Evolutionary conservation across 192 early-diverging fungal species (phyloP).

Genomic region (Backusella tuberculispora): DNA sequence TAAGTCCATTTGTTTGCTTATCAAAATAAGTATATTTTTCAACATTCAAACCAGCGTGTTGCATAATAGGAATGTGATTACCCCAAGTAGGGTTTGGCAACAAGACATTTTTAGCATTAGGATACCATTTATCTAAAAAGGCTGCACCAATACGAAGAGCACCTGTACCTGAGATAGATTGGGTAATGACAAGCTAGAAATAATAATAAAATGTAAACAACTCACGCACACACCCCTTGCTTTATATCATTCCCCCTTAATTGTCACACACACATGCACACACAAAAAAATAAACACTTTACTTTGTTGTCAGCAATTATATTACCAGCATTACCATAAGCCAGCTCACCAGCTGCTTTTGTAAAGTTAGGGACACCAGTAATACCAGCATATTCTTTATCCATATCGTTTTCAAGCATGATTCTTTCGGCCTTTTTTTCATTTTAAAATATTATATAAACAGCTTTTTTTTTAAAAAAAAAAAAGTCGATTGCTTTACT

Average conservation of each 20-base stretch:
- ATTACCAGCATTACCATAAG: slow-evolving; percentile 76
- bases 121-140: slow-evolving; percentile 84
- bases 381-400: slow-evolving; percentile 98
- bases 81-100: slow-evolving; percentile 96
- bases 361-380: slow-evolving; percentile 88
- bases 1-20: slow-evolving; percentile 87
- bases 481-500: background rate
- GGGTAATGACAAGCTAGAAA: slow-evolving; percentile 73
- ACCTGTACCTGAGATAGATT: slow-evolving; percentile 98
- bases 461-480: too few relatives aligned
- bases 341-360: slow-evolving; percentile 79
- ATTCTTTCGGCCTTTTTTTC: slow-evolving; percentile 72
- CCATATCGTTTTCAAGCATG: slow-evolving; percentile 65
- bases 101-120: slow-evolving; percentile 83
- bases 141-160: slow-evolving; percentile 91
- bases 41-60: slow-evolving; percentile 86
- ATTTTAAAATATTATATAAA: background rate
- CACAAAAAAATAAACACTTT: slow-evolving; percentile 47
- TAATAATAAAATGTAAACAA: background rate
- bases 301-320: slow-evolving; percentile 68
- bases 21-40: slow-evolving; percentile 94
- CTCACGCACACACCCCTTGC: background rate
- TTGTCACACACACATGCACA: background rate
- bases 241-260: background rate
- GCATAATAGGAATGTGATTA: slow-evolving; percentile 94